A percentile compares a stretch with the other conserved stretches of the same genome.
phyloP scores from a whole-genome alignment of 2,329 filamentous ascomycete genomes.

The Fusarium poae region DNA sequence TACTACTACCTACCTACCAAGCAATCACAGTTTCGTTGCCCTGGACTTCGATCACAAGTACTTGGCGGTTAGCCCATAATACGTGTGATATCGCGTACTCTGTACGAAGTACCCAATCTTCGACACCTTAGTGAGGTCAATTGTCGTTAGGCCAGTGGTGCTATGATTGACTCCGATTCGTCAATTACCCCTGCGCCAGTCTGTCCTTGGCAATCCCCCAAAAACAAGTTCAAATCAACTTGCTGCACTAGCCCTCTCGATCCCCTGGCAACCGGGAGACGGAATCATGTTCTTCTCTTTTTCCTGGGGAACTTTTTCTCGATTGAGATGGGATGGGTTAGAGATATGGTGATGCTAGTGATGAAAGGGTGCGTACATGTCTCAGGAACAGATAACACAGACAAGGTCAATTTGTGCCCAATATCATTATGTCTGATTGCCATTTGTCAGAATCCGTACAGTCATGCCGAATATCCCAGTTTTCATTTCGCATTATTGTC shows the following conservation, averaged over 20 bases:
- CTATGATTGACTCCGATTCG: slow-evolving; percentile 39
- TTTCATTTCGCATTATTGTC: slow-evolving; percentile 18
- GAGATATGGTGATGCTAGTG: slow-evolving; percentile 7
- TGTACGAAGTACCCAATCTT: slow-evolving; percentile 24
- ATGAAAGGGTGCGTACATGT: slow-evolving; percentile 25
- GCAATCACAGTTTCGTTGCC: slow-evolving; percentile 34
- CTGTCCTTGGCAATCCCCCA: slow-evolving; percentile 26
- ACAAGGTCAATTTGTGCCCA: slow-evolving; percentile 1
- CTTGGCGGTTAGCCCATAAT: slow-evolving; percentile 16
- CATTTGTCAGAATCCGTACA: slow-evolving; percentile 5
- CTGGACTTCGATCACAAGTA: slow-evolving; percentile 18
- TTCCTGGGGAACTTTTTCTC: slow-evolving; percentile 39
- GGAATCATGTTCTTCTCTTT: slow-evolving; percentile 26
- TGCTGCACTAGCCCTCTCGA: slow-evolving; percentile 26
- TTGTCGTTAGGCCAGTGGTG: slow-evolving; percentile 39
- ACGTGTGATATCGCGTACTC: slow-evolving; percentile 33
- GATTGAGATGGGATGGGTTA: slow-evolving; percentile 21
- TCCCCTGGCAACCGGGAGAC: slow-evolving; percentile 39
- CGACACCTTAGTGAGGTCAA: slow-evolving; percentile 40
- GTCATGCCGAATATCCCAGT: slow-evolving; percentile 5
- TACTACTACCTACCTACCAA: no score
- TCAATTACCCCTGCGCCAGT: slow-evolving; percentile 28
- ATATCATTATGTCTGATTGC: not conserved
- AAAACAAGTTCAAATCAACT: slow-evolving; percentile 30
- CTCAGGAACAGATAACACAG: slow-evolving; percentile 30